Evolutionary conservation across 768 basidiomycete genomes (phyloP), one percentile per base, ranked within the genome.

Genomic region (Suillus hirtellus): DNA sequence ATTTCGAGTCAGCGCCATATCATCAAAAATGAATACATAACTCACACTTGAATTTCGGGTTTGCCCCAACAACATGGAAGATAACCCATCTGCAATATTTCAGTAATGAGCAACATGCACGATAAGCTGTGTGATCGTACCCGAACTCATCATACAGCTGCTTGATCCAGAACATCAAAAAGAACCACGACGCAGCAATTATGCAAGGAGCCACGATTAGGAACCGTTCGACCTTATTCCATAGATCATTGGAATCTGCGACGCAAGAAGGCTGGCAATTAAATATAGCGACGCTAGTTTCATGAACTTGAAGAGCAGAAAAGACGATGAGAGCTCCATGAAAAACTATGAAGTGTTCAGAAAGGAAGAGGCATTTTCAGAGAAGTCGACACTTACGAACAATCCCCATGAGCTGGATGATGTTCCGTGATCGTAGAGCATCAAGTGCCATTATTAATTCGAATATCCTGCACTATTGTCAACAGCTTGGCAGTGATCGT

Each of bases 51-150:
- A 91, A 87, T 68, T 82, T 89, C 11, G 90, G 89, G 68, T 93
- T 91, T 42, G 93, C 93, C 38, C 92, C 92, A 24, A 94, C 92
- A 42, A 91, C 86, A 70, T 93, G 93, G 80, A 95, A 95, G 70
- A 95, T 90, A 46, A 90, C 92, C 93, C 93, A 95, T 50, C 92
- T 93, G 65, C 15, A 14, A 40, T 34, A 60, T 59, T 10, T 62
- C 9, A 49, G n/a, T 52, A 56, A 63, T 67, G 46, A 66, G 59
- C 46, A 19, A n/a, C 19, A 61, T 31, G 11, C 4, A 14, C 11
- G 55, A 38, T 31, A 40, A 7, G 11, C 38, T n/a, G 19, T n/a
- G 44, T 4, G 10, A 60, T 7, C 87, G 60, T 72, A 93, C 92
- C 93, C 93, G 71, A 95, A 95, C 76, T 95, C 93, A 52, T 78